Evolutionary conservation across 768 basidiomycete genomes (phyloP), one percentile per base, ranked within the genome.

Genomic region (Psilocybe cyanescens): DNA sequence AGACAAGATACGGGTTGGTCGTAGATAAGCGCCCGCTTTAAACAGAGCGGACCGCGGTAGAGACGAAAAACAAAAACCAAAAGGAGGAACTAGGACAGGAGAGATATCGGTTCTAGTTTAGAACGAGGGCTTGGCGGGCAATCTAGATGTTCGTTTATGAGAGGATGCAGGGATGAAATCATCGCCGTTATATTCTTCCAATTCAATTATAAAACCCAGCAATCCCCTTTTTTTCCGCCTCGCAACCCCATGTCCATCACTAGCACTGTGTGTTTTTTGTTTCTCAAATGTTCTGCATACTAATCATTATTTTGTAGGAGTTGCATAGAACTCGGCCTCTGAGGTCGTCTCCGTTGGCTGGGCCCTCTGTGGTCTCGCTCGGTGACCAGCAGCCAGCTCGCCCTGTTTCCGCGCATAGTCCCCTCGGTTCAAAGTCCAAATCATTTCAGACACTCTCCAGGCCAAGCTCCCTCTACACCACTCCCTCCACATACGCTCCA

Each of bases 261-360:
- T n/a, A 14, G 1, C n/a, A 31, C 14, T 16, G 16, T 30, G 29
- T 51, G 16, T 51, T 16, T 16, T 30, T 31, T 30, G 16, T 31
- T 30, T 51, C 33, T 33, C 24, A 12, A 24, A 24, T 24, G 24
- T 24, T 24, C 24, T 24, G 24, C 24, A 24, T 24, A 24, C 24
- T 24, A 24, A 24, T 24, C 24, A 24, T 24, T 24, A 24, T 24
- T 5, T 4, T 50, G 48, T 50, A 19, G 5, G 33, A 54, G 37
- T 39, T 19, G 6, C 37, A 37, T 1, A 19, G 52, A 54, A 37
- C 17, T n/a, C 31, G 71, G 24, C 79, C 79, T 0, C 50, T 78
- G 19, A 74, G 76, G 11, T 81, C 81, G 1, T 82, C 81, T 17
- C 81, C 79, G 12, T 71, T 82, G 14, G 75, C 80, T 8, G 76